Evolutionary conservation across 139 green algal genomes (phyloP), one percentile per base, ranked within the genome.

Genomic region (Coccomyxa sp.): DNA sequence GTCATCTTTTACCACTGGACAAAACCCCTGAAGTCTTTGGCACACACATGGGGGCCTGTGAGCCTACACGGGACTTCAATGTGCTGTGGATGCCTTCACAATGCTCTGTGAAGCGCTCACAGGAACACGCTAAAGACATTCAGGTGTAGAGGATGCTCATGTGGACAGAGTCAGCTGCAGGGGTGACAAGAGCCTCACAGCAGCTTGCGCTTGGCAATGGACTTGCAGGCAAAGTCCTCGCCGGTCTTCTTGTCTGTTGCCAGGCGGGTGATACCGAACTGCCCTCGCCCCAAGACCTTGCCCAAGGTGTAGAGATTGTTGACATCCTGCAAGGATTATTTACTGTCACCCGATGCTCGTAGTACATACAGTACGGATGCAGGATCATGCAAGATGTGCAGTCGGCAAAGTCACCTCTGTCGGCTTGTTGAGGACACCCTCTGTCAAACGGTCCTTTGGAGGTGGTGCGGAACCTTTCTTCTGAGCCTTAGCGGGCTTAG

Each of bases 131-230:
- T n/a, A n/a, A n/a, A n/a, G n/a, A n/a, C n/a, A n/a, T n/a, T n/a
- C n/a, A n/a, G n/a, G n/a, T n/a, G n/a, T n/a, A n/a, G n/a, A n/a
- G n/a, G n/a, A n/a, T n/a, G n/a, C n/a, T n/a, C n/a, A n/a, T n/a
- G n/a, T n/a, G n/a, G n/a, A n/a, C n/a, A n/a, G n/a, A n/a, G n/a
- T n/a, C n/a, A n/a, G n/a, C n/a, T n/a, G n/a, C n/a, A n/a, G n/a
- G n/a, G n/a, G n/a, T n/a, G n/a, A 64, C 5, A 22, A 64, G 50
- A 18, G 35, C 8, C 80, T 71, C 36, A 84, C 80, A 85, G 83
- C 33, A 99, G 86, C 86, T 98, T 98, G 68, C 89, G 86, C 88
- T 99, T 99, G 68, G 86, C 88, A 82, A 99, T 99, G 44, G 90
- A 88, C 82, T 98, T 98, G 89, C 92, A 97, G 10, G 95, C 95